A percentile compares a stretch with the other conserved stretches of the same genome.
phyloP scores from a whole-genome alignment of 345 rosid species.

The Arabis alpina region DNA sequence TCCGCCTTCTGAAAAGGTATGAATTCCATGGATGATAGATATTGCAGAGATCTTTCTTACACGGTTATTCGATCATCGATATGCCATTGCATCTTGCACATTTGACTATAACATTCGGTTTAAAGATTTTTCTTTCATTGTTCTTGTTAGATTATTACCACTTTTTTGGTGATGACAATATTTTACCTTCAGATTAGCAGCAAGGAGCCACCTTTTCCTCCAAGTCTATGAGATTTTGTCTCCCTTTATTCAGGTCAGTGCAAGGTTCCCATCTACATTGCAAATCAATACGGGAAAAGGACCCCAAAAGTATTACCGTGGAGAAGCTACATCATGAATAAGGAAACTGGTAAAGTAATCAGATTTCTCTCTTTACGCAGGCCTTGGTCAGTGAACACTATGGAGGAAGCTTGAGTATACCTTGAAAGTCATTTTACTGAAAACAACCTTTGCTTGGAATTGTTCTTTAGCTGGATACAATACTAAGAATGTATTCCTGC shows the following conservation, averaged over 20 bases:
- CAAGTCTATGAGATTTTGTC: conserved; percentile 55
- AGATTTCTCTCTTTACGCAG: conserved; percentile 40
- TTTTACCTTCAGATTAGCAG: conserved; percentile 54
- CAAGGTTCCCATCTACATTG: conserved; percentile 1
- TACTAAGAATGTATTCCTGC: conserved; percentile 7
- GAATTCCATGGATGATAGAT: background rate
- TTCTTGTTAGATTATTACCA: conserved; percentile 17
- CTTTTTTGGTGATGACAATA: background rate
- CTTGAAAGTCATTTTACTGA: conserved; percentile 11
- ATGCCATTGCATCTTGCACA: background rate
- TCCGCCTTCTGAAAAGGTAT: conserved; percentile 75
- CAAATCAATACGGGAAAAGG: background rate
- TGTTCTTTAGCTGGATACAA: background rate
- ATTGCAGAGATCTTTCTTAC: conserved; percentile 18
- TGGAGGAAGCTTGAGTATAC: conserved; percentile 69
- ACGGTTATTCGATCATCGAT: background rate
- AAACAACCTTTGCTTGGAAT: background rate
- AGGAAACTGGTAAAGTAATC: background rate
- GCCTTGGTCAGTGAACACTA: conserved; percentile 65
- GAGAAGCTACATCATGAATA: background rate
- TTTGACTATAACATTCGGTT: background rate
- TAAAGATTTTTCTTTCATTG: conserved; percentile 4
- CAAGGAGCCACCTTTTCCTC: conserved; percentile 53
- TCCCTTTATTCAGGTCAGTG: conserved; percentile 70
- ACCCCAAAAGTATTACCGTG: background rate